Percentiles rank a stretch among this genome's conserved stretches.
Evolutionary conservation across 83 land plant genomes (phyloP).

Genomic region (Isoetes engelmannii): DNA sequence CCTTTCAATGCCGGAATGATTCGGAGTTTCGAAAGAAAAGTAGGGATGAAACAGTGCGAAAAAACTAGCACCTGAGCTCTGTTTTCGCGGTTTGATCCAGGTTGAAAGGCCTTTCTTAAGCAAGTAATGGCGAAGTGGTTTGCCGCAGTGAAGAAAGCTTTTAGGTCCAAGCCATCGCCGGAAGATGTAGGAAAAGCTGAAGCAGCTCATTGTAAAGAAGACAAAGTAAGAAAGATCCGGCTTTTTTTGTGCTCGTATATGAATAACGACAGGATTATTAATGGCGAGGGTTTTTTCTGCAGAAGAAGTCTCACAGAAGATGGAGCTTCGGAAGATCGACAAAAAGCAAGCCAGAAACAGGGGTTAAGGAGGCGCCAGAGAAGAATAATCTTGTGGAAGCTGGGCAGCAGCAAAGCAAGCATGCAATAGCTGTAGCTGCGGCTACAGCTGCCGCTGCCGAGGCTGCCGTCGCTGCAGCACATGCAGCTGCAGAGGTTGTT

Average conservation of each 20-base stretch:
- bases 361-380: conserved; percentile 17
- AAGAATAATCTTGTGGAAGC: conserved; percentile 11
- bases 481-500: conserved; percentile 66
- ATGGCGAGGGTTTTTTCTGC: background rate
- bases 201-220: conserved; percentile 7
- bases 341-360: conserved; percentile 4
- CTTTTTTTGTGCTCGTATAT: background rate
- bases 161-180: conserved; percentile 21
- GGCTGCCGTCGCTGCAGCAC: conserved; percentile 72
- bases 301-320: conserved; percentile 2
- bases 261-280: background rate
- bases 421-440: conserved; percentile 63
- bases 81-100: no score
- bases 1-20: no score
- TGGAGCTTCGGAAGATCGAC: conserved; percentile 35
- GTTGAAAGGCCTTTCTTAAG: no score
- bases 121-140: conserved; percentile 31
- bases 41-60: no score
- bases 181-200: conserved; percentile 36
- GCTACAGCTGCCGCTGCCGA: conserved; percentile 73
- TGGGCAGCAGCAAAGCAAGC: conserved; percentile 44
- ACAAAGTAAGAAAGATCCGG: background rate
- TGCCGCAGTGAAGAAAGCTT: conserved; percentile 37
- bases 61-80: no score
- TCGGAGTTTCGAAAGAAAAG: no score